Evolutionary conservation across 306 rosid genomes (phyloP).

Genomic region (Erythrophleum fordii): DNA sequence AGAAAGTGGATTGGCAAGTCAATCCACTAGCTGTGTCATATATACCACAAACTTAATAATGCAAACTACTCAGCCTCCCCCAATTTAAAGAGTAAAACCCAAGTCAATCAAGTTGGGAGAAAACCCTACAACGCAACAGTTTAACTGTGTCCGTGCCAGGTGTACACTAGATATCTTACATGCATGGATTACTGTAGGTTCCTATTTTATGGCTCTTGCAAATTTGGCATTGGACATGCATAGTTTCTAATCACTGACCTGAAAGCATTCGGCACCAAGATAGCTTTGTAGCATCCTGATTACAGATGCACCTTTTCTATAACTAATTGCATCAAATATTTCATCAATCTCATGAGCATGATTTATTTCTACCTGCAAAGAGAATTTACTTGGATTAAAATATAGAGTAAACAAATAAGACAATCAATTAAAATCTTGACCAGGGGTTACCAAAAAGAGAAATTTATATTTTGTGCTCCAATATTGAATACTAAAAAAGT

Average conservation of each 20-base stretch:
- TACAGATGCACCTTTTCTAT: conserved; percentile 90
- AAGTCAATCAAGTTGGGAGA: neutral
- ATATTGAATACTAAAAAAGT: neutral
- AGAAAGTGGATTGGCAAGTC: neutral
- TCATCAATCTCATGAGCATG: conserved; percentile 90
- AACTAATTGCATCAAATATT: conserved; percentile 93
- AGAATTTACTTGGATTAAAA: conserved; percentile 30
- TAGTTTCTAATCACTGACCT: conserved; percentile 57
- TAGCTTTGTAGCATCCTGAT: conserved; percentile 96
- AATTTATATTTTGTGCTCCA: neutral
- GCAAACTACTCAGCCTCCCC: neutral
- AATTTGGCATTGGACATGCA: conserved; percentile 25
- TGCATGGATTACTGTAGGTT: neutral
- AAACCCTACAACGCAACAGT: neutral
- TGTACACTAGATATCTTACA: neutral
- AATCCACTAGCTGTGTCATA: neutral
- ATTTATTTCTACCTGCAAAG: conserved; percentile 84
- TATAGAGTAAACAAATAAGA: conserved; percentile 1
- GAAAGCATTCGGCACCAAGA: conserved; percentile 90
- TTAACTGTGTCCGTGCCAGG: neutral
- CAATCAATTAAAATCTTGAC: conserved; percentile 3
- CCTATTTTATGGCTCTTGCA: conserved; percentile 22
- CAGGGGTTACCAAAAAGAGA: neutral
- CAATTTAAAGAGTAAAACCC: neutral
- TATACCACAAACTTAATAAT: neutral